Percentiles rank a stretch among this genome's conserved stretches.
Conservation (phyloP, 306 rosid species). For the Cicer judaicum region DNA sequence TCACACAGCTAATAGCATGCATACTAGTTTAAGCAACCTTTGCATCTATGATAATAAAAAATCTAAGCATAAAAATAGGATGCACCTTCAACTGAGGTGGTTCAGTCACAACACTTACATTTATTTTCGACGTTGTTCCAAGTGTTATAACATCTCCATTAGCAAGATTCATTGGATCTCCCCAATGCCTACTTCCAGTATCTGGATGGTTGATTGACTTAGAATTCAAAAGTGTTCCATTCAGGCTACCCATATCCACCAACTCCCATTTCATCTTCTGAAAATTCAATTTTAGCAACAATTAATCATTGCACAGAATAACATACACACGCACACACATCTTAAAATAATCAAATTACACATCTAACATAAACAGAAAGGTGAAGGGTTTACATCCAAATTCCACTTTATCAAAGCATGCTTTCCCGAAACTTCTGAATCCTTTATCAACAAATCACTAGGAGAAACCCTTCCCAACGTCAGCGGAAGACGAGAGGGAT, state of each 20-base stretch:
- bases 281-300: conserved; percentile 45
- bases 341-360: conserved; percentile 42
- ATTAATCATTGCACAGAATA: conserved; percentile 37
- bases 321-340: conserved; percentile 1
- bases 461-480: conserved; percentile 88
- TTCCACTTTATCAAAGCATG: conserved; percentile 91
- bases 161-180: conserved; percentile 70
- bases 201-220: conserved; percentile 73
- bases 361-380: conserved; percentile 28
- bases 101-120: conserved; percentile 59
- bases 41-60: conserved; percentile 29
- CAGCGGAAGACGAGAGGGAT: conserved; percentile 65
- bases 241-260: conserved; percentile 94
- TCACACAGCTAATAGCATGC: conserved; percentile 37
- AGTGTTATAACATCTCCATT: conserved; percentile 89
- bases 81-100: conserved; percentile 10
- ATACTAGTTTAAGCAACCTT: conserved; percentile 27
- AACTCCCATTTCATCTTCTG: conserved; percentile 96
- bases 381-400: conserved; percentile 61
- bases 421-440: conserved; percentile 94
- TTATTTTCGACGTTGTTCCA: conserved; percentile 82
- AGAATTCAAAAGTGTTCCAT: conserved; percentile 88
- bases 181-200: conserved; percentile 77
- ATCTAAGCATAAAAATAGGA: conserved; percentile 26
- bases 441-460: conserved; percentile 76